Evolutionary conservation across 257 asterid genomes (phyloP).

Genomic region (Nicotiana noctiflora): DNA sequence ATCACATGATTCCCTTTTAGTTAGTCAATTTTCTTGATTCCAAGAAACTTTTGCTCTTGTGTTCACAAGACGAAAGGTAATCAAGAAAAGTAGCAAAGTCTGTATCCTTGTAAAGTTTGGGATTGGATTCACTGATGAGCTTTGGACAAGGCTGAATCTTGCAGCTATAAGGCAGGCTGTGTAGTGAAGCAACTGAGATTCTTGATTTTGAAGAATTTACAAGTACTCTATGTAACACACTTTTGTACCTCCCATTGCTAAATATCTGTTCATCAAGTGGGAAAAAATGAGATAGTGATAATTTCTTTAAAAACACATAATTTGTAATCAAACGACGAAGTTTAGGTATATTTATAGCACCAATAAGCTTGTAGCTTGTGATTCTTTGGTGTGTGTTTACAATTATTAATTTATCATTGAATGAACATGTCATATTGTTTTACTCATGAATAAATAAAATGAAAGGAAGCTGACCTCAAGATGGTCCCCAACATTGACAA

Average conservation of each 20-base stretch:
- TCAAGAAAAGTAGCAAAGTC: constrained; percentile 28
- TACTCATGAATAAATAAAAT: neutral
- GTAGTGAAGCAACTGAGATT: constrained; percentile 33
- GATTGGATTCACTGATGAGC: constrained; percentile 23
- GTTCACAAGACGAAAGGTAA: constrained; percentile 24
- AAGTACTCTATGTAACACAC: constrained; percentile 35
- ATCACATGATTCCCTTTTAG: neutral
- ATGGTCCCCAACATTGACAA: constrained; percentile 39
- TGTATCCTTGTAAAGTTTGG: constrained; percentile 28
- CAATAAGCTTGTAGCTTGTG: no score
- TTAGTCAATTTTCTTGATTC: constrained; percentile 20
- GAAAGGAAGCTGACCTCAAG: constrained; percentile 20
- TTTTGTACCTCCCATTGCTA: constrained; percentile 38
- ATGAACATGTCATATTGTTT: no score
- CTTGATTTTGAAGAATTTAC: constrained; percentile 26
- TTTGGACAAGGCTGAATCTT: constrained; percentile 19
- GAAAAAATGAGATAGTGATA: neutral
- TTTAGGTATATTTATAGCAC: no score
- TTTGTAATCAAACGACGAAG: neutral
- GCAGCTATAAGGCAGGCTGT: constrained; percentile 22
- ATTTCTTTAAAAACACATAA: neutral
- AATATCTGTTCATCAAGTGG: constrained; percentile 19
- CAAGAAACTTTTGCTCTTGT: constrained; percentile 28
- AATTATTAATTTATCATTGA: no score
- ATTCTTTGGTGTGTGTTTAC: no score